A percentile compares a stretch with the other conserved stretches of the same genome.
phyloP scores from a whole-genome alignment of 352 stramenopile genomes.

The Phytophthora ramorum region DNA sequence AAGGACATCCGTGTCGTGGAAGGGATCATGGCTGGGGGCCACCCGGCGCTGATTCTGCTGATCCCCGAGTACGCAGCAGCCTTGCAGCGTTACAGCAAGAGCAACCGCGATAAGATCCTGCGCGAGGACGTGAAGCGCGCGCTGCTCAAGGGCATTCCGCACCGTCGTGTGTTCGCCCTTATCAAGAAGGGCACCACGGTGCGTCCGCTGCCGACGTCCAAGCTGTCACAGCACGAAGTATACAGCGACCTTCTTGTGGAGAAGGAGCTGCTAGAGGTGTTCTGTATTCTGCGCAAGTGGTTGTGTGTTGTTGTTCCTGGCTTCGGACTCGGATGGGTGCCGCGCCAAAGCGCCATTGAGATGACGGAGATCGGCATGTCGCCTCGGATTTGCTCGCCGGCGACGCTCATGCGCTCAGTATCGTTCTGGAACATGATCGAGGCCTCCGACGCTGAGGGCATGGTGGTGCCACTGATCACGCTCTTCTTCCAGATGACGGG shows the following conservation, averaged over 20 bases:
- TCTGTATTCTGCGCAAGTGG: slow-evolving; percentile 64
- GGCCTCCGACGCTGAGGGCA: slow-evolving; percentile 47
- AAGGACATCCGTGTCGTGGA: slow-evolving; percentile 60
- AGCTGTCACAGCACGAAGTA: slow-evolving; percentile 49
- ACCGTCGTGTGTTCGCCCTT: slow-evolving; percentile 52
- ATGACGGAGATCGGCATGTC: slow-evolving; percentile 64
- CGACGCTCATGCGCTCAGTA: slow-evolving; percentile 48
- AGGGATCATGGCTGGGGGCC: slow-evolving; percentile 58
- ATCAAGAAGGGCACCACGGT: slow-evolving; percentile 55
- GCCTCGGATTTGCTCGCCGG: slow-evolving; percentile 53
- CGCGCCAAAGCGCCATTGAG: slow-evolving; percentile 50
- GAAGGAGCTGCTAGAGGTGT: slow-evolving; percentile 59
- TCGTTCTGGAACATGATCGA: slow-evolving; percentile 69
- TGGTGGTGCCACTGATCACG: slow-evolving; percentile 58
- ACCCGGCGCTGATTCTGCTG: slow-evolving; percentile 55
- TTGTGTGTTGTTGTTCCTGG: slow-evolving; percentile 59
- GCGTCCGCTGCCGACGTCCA: slow-evolving; percentile 50
- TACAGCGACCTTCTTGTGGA: slow-evolving; percentile 50
- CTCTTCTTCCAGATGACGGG: slow-evolving; percentile 66
- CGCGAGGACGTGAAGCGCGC: slow-evolving; percentile 57
- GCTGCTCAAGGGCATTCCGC: slow-evolving; percentile 57
- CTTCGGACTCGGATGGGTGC: slow-evolving; percentile 64
- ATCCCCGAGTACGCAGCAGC: slow-evolving; percentile 55
- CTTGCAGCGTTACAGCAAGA: slow-evolving; percentile 60
- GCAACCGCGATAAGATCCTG: slow-evolving; percentile 54